Conservation (phyloP, 1,284 basidiomycete species). For the Trichosporon ovoides region DNA sequence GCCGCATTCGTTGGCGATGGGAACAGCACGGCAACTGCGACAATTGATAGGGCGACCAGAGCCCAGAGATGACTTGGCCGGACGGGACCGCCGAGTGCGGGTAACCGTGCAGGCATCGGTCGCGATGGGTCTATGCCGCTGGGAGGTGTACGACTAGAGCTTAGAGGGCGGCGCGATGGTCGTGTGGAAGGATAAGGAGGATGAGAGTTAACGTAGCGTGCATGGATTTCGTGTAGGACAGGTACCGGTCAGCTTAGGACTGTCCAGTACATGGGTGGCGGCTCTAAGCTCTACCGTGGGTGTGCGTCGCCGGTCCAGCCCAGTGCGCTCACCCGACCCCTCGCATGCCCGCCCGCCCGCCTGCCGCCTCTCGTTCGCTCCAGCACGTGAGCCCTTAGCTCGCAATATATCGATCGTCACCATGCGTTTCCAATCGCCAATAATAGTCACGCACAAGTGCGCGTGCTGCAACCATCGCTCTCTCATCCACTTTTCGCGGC, state of each 20-base stretch:
- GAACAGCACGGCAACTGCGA: neutral
- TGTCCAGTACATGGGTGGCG: neutral
- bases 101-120: slow-evolving; percentile 5
- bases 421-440: too few relatives aligned
- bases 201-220: neutral
- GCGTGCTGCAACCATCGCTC: too few relatives aligned
- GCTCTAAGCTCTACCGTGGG: neutral
- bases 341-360: too few relatives aligned
- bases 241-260: too few relatives aligned
- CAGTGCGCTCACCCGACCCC: too few relatives aligned
- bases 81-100: slow-evolving; percentile 3
- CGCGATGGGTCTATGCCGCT: neutral
- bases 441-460: too few relatives aligned
- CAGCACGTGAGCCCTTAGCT: too few relatives aligned
- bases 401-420: too few relatives aligned
- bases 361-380: too few relatives aligned
- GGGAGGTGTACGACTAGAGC: neutral
- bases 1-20: neutral
- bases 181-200: neutral
- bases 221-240: neutral
- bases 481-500: too few relatives aligned
- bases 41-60: neutral
- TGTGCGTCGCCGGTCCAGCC: too few relatives aligned
- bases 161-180: neutral
- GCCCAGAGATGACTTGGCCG: slow-evolving; percentile 5